Evolutionary conservation across 257 asterid genomes (phyloP).

Genomic region (Capsicum chinense): DNA sequence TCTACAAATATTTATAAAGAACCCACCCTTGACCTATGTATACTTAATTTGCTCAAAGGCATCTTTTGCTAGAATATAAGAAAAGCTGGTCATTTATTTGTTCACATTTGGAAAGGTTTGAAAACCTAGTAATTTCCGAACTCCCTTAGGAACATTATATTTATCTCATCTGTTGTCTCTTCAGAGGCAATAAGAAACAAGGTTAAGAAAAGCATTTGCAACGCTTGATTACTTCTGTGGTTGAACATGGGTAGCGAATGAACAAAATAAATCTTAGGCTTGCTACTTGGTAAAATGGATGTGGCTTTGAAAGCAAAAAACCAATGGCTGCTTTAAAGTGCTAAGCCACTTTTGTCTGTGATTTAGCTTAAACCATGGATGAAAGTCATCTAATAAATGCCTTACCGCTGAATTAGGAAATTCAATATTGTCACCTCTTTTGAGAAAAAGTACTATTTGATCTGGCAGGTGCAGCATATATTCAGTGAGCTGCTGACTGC

Average conservation of each 20-base stretch:
- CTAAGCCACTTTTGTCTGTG: neutral
- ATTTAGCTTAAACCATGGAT: slow-evolving; percentile 14
- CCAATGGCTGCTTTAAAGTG: neutral
- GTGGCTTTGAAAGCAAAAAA: neutral
- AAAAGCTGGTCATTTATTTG: neutral
- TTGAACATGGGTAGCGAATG: slow-evolving; percentile 17
- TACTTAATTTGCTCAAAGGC: neutral
- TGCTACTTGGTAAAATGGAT: slow-evolving; percentile 4
- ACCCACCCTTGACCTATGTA: neutral
- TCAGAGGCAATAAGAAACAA: neutral
- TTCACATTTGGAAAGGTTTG: neutral
- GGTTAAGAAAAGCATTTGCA: neutral
- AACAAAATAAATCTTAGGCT: neutral
- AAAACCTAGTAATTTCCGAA: neutral
- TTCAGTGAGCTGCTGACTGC: slow-evolving; percentile 73
- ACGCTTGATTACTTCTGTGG: neutral
- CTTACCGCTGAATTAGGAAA: neutral
- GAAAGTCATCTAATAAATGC: neutral
- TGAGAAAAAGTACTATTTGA: neutral
- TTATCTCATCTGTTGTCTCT: slow-evolving; percentile 18
- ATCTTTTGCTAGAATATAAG: neutral
- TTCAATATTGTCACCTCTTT: neutral
- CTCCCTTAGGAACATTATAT: neutral
- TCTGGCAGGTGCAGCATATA: slow-evolving; percentile 71
- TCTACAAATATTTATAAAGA: neutral